Conservation (phyloP, 1,284 basidiomycete genomes). For the Blastosporella zonata region DNA sequence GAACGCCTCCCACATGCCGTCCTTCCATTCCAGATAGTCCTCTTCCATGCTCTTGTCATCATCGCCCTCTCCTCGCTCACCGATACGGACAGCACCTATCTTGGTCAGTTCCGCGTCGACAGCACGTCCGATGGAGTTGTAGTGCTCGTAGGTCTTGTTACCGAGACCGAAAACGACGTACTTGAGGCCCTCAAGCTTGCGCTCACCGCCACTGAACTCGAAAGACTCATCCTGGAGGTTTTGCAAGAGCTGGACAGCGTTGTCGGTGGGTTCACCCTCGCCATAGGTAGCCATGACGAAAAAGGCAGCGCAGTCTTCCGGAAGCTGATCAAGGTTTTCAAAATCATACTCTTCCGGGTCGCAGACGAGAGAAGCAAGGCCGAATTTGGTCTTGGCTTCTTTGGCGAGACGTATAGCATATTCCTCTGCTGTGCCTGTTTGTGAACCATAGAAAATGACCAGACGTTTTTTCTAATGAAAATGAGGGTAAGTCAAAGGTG, state of each 20-base stretch:
- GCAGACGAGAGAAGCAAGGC: conserved; percentile 89
- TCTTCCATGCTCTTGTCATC: conserved; percentile 99
- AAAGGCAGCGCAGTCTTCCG: conserved; percentile 82
- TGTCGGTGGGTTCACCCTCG: conserved; percentile 98
- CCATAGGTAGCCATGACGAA: conserved; percentile 99
- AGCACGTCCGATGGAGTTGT: conserved; percentile 84
- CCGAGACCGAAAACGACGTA: conserved; percentile 96
- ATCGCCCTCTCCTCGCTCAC: conserved; percentile 93
- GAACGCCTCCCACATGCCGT: conserved; percentile 92
- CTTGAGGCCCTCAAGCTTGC: conserved; percentile 82
- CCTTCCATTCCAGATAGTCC: conserved; percentile 99
- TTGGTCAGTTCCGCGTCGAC: conserved; percentile 74
- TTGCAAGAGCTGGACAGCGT: conserved; percentile 94
- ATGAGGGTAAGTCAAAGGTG: neutral
- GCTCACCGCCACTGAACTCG: conserved; percentile 80
- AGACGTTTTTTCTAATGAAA: conserved; percentile 82
- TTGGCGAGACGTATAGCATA: conserved; percentile 92
- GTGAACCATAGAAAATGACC: conserved; percentile 94
- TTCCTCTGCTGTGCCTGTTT: conserved; percentile 96
- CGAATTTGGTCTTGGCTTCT: conserved; percentile 92
- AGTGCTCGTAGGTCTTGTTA: conserved; percentile 95
- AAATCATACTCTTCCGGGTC: conserved; percentile 98
- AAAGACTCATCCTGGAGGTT: conserved; percentile 86
- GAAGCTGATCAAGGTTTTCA: conserved; percentile 89
- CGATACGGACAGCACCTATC: conserved; percentile 86